phyloP scores from a whole-genome alignment of 2,329 filamentous ascomycete species.

The Triangularia setosa region DNA sequence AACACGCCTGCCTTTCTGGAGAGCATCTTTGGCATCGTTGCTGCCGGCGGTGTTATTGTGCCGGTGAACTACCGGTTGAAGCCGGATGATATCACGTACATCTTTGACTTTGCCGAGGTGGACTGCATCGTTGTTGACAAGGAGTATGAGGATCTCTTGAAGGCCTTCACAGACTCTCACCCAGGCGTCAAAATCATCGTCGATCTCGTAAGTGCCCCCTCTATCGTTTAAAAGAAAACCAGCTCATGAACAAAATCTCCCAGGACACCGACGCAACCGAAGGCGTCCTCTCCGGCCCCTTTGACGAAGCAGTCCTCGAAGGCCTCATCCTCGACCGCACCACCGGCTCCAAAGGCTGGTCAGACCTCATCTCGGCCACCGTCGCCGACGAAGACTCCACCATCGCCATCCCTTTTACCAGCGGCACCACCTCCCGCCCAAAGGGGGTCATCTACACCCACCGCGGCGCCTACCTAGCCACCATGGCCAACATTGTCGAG shows the following conservation, averaged over 20 bases:
- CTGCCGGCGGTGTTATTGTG: slow-evolving; percentile 74
- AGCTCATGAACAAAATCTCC: slow-evolving; percentile 31
- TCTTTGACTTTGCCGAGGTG: slow-evolving; percentile 81
- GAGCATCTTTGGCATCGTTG: slow-evolving; percentile 80
- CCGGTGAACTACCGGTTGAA: slow-evolving; percentile 64
- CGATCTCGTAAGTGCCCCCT: slow-evolving; percentile 51
- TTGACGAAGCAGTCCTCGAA: slow-evolving; percentile 78
- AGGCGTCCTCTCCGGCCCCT: slow-evolving; percentile 71
- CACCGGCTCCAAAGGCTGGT: slow-evolving; percentile 70
- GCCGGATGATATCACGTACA: slow-evolving; percentile 81
- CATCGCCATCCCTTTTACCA: slow-evolving; percentile 88
- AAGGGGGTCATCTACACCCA: slow-evolving; percentile 95
- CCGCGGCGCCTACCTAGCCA: slow-evolving; percentile 78
- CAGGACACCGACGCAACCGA: slow-evolving; percentile 72
- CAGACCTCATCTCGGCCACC: slow-evolving; percentile 65
- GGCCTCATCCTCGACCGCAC: slow-evolving; percentile 68
- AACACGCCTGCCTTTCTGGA: slow-evolving; percentile 96
- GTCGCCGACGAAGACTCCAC: slow-evolving; percentile 69
- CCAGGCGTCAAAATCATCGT: slow-evolving; percentile 68
- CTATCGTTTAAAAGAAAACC: not conserved
- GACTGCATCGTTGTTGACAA: slow-evolving; percentile 83
- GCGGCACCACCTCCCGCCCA: slow-evolving; percentile 83
- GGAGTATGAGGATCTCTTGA: slow-evolving; percentile 71
- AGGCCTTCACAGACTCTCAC: slow-evolving; percentile 57
- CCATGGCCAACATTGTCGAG: slow-evolving; percentile 83